These are phyloP conservation scores for Trichoderma guizhouense DNA, from an alignment of 2,329 filamentous ascomycete species.

Conservation along the genomic window DNA sequence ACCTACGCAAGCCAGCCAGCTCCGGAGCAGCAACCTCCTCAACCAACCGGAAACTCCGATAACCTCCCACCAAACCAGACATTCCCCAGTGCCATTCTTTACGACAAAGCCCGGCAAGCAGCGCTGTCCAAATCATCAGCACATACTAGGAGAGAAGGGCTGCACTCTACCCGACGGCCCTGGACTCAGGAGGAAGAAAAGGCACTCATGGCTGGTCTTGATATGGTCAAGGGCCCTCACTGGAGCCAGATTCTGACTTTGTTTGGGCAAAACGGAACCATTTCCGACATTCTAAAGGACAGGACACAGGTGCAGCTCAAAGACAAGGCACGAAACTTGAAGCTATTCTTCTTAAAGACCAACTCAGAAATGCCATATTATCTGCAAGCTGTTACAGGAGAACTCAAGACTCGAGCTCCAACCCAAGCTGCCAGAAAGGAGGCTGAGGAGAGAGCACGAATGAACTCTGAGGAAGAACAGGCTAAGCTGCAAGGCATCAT, in stretches of 20 bases:
- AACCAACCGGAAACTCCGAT: constrained; percentile 30
- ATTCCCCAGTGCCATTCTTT: constrained; percentile 52
- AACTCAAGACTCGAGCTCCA: constrained; percentile 80
- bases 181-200: constrained; percentile 91
- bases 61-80: constrained; percentile 55
- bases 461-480: constrained; percentile 58
- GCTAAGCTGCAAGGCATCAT: constrained; percentile 60
- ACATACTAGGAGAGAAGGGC: constrained; percentile 53
- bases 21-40: constrained; percentile 33
- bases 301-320: constrained; percentile 89
- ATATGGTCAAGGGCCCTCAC: constrained; percentile 84
- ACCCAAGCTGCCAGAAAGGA: constrained; percentile 68
- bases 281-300: constrained; percentile 81
- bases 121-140: constrained; percentile 55
- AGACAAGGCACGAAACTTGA: constrained; percentile 86
- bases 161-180: constrained; percentile 65
- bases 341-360: constrained; percentile 87
- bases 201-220: constrained; percentile 82
- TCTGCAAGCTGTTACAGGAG: constrained; percentile 81
- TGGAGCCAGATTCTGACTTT: constrained; percentile 89
- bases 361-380: constrained; percentile 89
- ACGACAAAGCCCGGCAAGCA: constrained; percentile 57
- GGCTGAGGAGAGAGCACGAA: constrained; percentile 59
- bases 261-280: constrained; percentile 74
- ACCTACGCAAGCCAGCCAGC: constrained; percentile 34